Percentiles rank a stretch among this genome's conserved stretches.
Conservation (phyloP, 208 protist species). For the Leishmania guyanensis region DNA sequence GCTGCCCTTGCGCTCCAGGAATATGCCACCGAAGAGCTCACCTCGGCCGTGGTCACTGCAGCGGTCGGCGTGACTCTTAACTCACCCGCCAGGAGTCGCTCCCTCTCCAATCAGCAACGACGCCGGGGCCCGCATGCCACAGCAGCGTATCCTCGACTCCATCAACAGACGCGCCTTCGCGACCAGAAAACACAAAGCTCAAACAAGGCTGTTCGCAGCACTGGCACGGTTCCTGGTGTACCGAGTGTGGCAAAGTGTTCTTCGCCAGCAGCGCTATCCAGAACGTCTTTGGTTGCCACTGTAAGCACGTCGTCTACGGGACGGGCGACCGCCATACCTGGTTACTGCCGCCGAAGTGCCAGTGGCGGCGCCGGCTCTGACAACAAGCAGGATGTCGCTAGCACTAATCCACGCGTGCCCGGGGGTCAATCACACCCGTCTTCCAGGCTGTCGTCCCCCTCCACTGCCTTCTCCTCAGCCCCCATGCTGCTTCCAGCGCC, state of each 20-base stretch:
- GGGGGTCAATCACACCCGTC: neutral
- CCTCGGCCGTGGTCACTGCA: neutral
- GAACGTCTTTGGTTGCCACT: neutral
- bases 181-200: neutral
- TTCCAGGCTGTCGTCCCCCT: neutral
- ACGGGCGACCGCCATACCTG: slow-evolving; percentile 5
- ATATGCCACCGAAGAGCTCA: neutral
- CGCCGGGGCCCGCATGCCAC: neutral
- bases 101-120: neutral
- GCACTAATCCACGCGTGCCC: neutral
- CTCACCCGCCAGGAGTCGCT: neutral
- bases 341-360: neutral
- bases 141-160: neutral
- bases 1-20: neutral
- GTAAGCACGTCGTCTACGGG: neutral
- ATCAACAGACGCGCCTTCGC: neutral
- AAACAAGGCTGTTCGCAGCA: neutral
- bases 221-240: neutral
- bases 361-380: neutral
- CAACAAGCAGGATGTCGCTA: neutral
- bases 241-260: neutral
- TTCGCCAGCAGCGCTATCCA: neutral
- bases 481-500: neutral
- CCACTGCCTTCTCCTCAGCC: neutral
- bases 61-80: neutral